phyloP scores from a whole-genome alignment of 2,329 filamentous ascomycete species.

The Scleromitrula shiraiana region DNA sequence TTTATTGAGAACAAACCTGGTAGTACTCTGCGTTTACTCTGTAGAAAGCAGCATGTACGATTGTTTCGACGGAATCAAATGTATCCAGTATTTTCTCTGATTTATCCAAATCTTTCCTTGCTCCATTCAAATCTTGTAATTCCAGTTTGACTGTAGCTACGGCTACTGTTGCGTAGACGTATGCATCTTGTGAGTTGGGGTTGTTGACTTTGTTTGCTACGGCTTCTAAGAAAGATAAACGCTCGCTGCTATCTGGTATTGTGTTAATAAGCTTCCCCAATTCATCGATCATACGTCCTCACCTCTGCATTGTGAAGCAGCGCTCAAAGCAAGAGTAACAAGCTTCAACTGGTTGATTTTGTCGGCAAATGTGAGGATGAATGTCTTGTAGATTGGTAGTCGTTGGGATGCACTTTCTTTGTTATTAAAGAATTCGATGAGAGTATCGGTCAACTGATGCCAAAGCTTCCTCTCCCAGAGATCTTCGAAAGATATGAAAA shows the following conservation, averaged over 20 bases:
- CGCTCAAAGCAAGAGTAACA: constrained; percentile 80
- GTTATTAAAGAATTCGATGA: constrained; percentile 81
- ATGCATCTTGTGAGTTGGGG: constrained; percentile 87
- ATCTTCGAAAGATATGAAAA: constrained; percentile 89
- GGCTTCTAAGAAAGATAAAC: constrained; percentile 73
- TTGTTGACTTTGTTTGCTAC: constrained; percentile 86
- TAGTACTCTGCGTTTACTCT: constrained; percentile 92
- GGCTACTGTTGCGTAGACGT: constrained; percentile 87
- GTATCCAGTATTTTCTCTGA: constrained; percentile 82
- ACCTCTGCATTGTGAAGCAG: constrained; percentile 79
- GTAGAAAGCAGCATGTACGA: constrained; percentile 95
- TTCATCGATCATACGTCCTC: constrained; percentile 7
- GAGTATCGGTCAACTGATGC: constrained; percentile 91
- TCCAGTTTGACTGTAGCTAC: constrained; percentile 82
- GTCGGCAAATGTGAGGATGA: constrained; percentile 92
- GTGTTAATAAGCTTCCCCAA: constrained; percentile 11
- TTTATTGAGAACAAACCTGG: constrained; percentile 44
- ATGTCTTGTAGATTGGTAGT: constrained; percentile 85
- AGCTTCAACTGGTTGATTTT: constrained; percentile 99
- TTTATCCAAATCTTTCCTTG: constrained; percentile 77
- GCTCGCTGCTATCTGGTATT: constrained; percentile 69
- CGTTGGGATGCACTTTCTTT: constrained; percentile 75
- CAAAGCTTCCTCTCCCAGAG: constrained; percentile 98
- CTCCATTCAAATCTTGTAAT: constrained; percentile 70
- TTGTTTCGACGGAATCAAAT: constrained; percentile 91